Base-by-base conservation (phyloP, 2,329 filamentous ascomycete genomes). In the Ascochyta pisi region DNA sequence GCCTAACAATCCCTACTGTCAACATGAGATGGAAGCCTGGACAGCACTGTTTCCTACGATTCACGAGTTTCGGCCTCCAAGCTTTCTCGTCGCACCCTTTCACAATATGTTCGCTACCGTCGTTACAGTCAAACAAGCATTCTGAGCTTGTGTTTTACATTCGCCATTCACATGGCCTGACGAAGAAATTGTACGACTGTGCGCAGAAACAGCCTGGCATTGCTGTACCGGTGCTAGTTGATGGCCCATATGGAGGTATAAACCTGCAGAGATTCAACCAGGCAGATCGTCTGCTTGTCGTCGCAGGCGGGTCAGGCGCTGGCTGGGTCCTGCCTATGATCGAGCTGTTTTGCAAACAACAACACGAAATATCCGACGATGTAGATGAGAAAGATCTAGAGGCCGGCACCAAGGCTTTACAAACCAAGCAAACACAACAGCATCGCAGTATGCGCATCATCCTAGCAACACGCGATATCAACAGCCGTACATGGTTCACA, bases 221-320 rank as follows among this genome's bases (percentile, higher is more conserved):
- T 0, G 60, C 68, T 0, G 70, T 83, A 1, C 74, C 76, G 0
- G 81, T 87, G 0, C 66, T 85, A 1, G 58, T 87, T 0, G 85
- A 87, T 37, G 85, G 85, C 0, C 85, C 85, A 0, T 87, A 87
- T 53, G 84, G 85, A 0, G 84, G 84, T 0, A 67, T 84, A 16
- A 76, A 77, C 41, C 33, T 62, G 24, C 44, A 58, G 15, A 45
- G 47, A 16, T 54, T 56, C 9, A 65, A 79, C 13, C 61, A 68
- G 0, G 68, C 69, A 0, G 78, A 84, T 43, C 71, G 70, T 7
- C 67, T 74, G 0, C 65, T 87, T 0, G 68, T 86, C 15, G 69
- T 86, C 4, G 81, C 81, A 0, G 84, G 85, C 9, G 85, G 85
- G 0, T 82, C 84, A 0, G 85, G 85, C 1, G 82, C 80, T 2